These are phyloP conservation scores for Epithemia pelagica DNA, from an alignment of 108 stramenopile genomes.

Conservation along the genomic window DNA sequence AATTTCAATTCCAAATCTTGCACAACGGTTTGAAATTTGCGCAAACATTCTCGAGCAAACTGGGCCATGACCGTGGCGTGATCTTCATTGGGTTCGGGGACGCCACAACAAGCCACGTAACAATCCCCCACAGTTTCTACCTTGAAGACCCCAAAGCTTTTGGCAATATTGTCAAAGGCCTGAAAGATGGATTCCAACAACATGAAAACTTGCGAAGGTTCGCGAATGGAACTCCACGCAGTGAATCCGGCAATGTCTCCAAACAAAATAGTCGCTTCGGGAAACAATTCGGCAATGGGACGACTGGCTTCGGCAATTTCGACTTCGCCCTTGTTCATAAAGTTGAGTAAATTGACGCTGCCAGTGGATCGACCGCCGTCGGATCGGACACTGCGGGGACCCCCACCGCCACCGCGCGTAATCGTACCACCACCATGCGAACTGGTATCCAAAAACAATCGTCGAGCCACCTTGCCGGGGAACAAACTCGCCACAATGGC, in stretches of 20 bases:
- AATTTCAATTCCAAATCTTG: slow-evolving; percentile 7
- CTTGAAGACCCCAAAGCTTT: slow-evolving; percentile 14
- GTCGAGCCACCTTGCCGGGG: slow-evolving; percentile 2
- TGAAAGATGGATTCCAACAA: slow-evolving; percentile 9
- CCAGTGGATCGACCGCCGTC: not conserved
- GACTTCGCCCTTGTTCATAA: not conserved
- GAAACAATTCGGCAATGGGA: slow-evolving; percentile 13
- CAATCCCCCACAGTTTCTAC: slow-evolving; percentile 77
- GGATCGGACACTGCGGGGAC: not conserved
- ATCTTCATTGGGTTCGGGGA: slow-evolving; percentile 13
- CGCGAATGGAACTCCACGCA: slow-evolving; percentile 2
- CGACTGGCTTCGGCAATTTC: not conserved
- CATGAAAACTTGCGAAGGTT: slow-evolving; percentile 1
- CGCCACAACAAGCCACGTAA: slow-evolving; percentile 13
- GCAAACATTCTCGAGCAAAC: slow-evolving; percentile 27
- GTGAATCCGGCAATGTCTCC: slow-evolving; percentile 1
- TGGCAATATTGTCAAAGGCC: slow-evolving; percentile 3
- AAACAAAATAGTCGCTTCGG: slow-evolving; percentile 7
- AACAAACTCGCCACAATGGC: slow-evolving; percentile 6
- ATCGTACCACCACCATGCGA: slow-evolving; percentile 1
- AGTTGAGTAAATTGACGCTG: not conserved
- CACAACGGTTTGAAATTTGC: slow-evolving; percentile 15
- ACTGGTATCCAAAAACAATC: not conserved
- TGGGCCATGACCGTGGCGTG: slow-evolving; percentile 19
- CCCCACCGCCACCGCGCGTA: too few species aligned